A percentile compares a stretch with the other conserved stretches of the same genome.
Conservation (phyloP, 345 rosid species). For the Corchorus capsularis region DNA sequence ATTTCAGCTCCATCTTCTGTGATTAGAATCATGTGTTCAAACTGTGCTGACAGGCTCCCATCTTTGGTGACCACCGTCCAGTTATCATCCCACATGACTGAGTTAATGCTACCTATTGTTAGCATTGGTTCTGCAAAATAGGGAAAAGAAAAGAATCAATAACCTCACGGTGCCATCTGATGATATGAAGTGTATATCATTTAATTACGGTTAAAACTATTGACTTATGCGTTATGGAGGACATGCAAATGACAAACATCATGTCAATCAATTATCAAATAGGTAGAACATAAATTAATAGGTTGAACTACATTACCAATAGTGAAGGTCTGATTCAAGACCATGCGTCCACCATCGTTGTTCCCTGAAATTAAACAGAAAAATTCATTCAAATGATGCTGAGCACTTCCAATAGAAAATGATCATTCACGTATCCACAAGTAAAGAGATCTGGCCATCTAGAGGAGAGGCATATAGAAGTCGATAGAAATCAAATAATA, state of each 20-base stretch:
- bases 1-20: constrained; percentile 88
- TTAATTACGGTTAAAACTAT: background rate
- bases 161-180: background rate
- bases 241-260: background rate
- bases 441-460: background rate
- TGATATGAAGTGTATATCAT: background rate
- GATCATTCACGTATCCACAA: background rate
- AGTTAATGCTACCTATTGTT: constrained; percentile 79
- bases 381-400: background rate
- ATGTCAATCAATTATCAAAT: background rate
- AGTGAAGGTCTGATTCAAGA: constrained; percentile 92
- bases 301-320: constrained; percentile 44
- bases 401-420: background rate
- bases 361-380: constrained; percentile 55
- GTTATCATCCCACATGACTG: constrained; percentile 81
- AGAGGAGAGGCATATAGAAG: background rate
- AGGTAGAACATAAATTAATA: background rate
- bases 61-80: constrained; percentile 95
- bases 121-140: constrained; percentile 81
- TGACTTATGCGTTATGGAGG: background rate
- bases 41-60: constrained; percentile 88
- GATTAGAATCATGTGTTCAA: constrained; percentile 89
- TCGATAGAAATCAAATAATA: constrained; percentile 2
- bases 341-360: constrained; percentile 70
- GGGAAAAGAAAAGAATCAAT: background rate